These are phyloP conservation scores for Meyerozyma guilliermondii DNA, from an alignment of 1,139 yeast species.

Conservation along the genomic window DNA sequence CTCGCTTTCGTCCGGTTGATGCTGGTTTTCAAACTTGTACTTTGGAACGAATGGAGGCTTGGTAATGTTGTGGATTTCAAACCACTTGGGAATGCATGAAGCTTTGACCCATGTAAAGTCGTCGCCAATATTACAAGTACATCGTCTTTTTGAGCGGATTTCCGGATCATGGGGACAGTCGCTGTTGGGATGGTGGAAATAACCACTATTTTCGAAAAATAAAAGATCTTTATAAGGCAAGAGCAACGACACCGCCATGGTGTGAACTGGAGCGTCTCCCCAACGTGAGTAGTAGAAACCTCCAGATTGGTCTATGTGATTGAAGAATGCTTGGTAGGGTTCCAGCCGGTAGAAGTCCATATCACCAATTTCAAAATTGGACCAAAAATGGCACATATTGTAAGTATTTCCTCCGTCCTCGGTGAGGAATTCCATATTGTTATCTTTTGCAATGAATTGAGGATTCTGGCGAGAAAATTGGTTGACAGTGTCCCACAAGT, in stretches of 20 bases:
- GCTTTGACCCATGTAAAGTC: slow-evolving; percentile 5
- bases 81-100: slow-evolving; percentile 19
- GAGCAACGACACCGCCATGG: slow-evolving; percentile 5
- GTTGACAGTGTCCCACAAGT: neutral
- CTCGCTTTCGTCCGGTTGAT: slow-evolving; percentile 8
- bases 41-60: slow-evolving; percentile 11
- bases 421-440: slow-evolving; percentile 3
- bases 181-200: slow-evolving; percentile 5
- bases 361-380: slow-evolving; percentile 5
- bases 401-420: slow-evolving; percentile 3
- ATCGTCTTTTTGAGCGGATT: neutral
- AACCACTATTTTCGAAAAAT: slow-evolving; percentile 6
- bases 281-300: slow-evolving; percentile 8
- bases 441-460: slow-evolving; percentile 3
- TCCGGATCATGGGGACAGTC: slow-evolving; percentile 5
- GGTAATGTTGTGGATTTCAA: slow-evolving; percentile 12
- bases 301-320: slow-evolving; percentile 4
- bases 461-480: slow-evolving; percentile 1
- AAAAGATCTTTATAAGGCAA: slow-evolving; percentile 1
- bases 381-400: slow-evolving; percentile 6
- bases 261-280: slow-evolving; percentile 9
- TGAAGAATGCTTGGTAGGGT: slow-evolving; percentile 2
- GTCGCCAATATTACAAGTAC: slow-evolving; percentile 3
- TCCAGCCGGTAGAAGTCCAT: slow-evolving; percentile 5
- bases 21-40: slow-evolving; percentile 11